Percentiles rank a stretch among this genome's conserved stretches.
Conservation (phyloP, 371 early-diverging fungal genomes). For the Mortierella polycephala region DNA sequence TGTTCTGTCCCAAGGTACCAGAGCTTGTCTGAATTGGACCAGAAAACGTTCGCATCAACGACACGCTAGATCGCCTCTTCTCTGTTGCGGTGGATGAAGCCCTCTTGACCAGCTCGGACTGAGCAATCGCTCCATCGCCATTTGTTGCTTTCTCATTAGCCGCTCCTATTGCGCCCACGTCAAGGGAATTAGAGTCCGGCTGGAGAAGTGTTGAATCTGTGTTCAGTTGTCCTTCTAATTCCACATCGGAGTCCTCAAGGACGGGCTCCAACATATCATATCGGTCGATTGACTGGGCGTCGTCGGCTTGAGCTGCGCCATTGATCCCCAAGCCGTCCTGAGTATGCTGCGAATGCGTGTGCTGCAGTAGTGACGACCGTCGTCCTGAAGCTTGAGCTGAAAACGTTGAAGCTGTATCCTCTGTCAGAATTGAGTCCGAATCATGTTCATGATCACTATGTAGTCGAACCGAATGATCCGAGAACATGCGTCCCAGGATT, state of each 20-base stretch:
- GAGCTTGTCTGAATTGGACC: slow-evolving; percentile 1
- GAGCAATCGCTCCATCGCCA: neutral
- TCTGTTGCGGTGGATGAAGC: slow-evolving; percentile 7
- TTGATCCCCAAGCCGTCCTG: too few relatives aligned
- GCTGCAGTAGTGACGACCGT: slow-evolving; percentile 7
- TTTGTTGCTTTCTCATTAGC: neutral
- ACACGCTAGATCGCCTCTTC: neutral
- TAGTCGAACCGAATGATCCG: slow-evolving; percentile 25
- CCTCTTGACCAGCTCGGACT: neutral
- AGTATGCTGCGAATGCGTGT: slow-evolving; percentile 2
- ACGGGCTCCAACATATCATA: slow-evolving; percentile 38
- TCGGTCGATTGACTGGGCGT: slow-evolving; percentile 10
- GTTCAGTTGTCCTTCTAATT: slow-evolving; percentile 1
- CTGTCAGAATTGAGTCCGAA: slow-evolving; percentile 32
- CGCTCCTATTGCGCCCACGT: neutral
- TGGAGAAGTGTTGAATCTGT: slow-evolving; percentile 6
- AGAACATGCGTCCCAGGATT: slow-evolving; percentile 47
- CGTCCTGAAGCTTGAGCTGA: slow-evolving; percentile 13
- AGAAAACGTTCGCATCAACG: slow-evolving; percentile 7
- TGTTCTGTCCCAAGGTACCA: neutral
- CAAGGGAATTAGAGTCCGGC: neutral
- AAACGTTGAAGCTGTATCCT: slow-evolving; percentile 34
- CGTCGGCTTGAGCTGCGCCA: neutral
- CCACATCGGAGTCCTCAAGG: slow-evolving; percentile 29
- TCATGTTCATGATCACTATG: slow-evolving; percentile 34